phyloP scores from a whole-genome alignment of 1,139 yeast genomes.

The Taphrina populina region DNA sequence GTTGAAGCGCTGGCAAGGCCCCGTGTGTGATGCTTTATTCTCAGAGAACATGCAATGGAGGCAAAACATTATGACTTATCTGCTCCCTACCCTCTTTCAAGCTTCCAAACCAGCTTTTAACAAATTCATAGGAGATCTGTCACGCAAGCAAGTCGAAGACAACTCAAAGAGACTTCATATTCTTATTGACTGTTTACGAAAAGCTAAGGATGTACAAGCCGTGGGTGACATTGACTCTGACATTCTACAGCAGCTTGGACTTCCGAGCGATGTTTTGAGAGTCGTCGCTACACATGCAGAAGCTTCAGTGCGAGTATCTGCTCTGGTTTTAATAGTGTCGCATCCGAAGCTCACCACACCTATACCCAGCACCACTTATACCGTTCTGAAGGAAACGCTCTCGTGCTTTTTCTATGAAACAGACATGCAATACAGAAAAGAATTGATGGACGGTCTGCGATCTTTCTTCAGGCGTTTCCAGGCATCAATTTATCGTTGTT shows the following conservation, averaged over 20 bases:
- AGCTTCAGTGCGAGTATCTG: constrained; percentile 17
- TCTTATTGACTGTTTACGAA: constrained; percentile 1
- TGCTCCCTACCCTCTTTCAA: constrained; percentile 18
- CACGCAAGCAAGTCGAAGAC: not conserved
- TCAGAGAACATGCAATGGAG: not conserved
- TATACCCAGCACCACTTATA: not conserved
- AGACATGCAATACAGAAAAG: constrained; percentile 25
- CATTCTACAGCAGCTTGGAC: constrained; percentile 2
- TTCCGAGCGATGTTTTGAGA: constrained; percentile 1
- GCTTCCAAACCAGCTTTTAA: constrained; percentile 3
- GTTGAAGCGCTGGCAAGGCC: constrained; percentile 15
- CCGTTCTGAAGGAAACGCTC: constrained; percentile 8
- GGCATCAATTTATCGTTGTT: constrained; percentile 12
- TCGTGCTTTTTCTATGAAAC: constrained; percentile 29
- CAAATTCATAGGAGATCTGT: constrained; percentile 6
- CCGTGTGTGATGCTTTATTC: not conserved
- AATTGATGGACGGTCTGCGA: constrained; percentile 19
- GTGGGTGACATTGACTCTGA: constrained; percentile 6
- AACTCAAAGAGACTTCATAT: not conserved
- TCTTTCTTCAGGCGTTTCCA: constrained; percentile 27
- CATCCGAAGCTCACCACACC: constrained; percentile 22
- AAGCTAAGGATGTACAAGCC: constrained; percentile 16
- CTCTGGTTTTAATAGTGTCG: constrained; percentile 15
- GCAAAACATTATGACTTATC: constrained; percentile 5
- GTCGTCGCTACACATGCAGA: constrained; percentile 13